Evolutionary conservation across 2,329 filamentous ascomycete genomes (phyloP).

Genomic region (Cytospora paraplurivora): DNA sequence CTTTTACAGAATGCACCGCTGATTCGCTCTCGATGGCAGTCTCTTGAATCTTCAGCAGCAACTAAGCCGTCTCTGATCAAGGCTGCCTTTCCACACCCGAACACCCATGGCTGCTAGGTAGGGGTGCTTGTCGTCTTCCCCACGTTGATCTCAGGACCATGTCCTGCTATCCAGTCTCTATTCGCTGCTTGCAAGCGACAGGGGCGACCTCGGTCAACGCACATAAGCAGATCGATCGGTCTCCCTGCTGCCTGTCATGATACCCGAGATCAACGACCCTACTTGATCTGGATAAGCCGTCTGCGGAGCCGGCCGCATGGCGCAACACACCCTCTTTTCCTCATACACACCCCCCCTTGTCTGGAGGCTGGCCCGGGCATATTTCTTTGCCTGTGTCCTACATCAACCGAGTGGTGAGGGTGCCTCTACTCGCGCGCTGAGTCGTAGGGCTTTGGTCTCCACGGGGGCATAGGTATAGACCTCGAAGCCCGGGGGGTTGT

Average conservation of each 20-base stretch:
- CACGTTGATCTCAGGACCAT: neutral
- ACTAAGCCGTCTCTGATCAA: neutral
- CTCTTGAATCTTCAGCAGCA: neutral
- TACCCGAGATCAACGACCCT: neutral
- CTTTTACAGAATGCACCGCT: slow-evolving; percentile 8
- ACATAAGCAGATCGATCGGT: neutral
- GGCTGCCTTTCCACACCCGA: neutral
- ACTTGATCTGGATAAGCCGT: neutral
- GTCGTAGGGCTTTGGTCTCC: neutral
- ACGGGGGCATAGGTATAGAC: neutral
- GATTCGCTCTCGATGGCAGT: slow-evolving; percentile 3
- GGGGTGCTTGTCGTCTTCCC: neutral
- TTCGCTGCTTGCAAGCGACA: neutral
- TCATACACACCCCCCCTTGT: too few species aligned
- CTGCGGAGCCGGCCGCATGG: slow-evolving; percentile 2
- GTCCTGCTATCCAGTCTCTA: neutral
- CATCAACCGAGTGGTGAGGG: neutral
- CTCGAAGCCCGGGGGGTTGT: neutral
- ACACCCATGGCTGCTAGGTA: neutral
- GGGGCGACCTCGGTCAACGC: neutral
- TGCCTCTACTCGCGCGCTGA: neutral
- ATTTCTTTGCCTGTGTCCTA: neutral
- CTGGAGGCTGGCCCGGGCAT: neutral
- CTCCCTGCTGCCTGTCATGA: neutral
- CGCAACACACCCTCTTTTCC: neutral